Evolutionary conservation across 345 rosid genomes (phyloP).

Genomic region (Passiflora organensis): DNA sequence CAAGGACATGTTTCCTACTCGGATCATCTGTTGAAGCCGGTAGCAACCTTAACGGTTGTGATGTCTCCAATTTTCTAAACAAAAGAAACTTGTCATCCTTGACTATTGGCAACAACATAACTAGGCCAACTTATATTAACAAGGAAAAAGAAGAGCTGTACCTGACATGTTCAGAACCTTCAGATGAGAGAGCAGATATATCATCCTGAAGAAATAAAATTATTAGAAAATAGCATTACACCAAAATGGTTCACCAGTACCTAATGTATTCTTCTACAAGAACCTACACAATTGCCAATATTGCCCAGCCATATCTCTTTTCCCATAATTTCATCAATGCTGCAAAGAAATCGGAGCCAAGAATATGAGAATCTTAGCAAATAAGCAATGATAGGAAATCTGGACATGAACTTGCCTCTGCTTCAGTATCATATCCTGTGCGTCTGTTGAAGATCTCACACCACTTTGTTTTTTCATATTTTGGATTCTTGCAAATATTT

Average conservation of each 20-base stretch:
- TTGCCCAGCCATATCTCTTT: conserved; percentile 53
- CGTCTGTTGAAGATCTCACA: conserved; percentile 40
- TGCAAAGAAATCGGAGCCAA: conserved; percentile 37
- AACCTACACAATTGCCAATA: conserved; percentile 52
- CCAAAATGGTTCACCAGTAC: neutral
- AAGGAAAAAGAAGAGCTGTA: conserved; percentile 17
- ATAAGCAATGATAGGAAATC: conserved; percentile 7
- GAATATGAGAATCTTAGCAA: conserved; percentile 13
- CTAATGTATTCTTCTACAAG: conserved; percentile 3
- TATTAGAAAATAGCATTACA: conserved; percentile 13
- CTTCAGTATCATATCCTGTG: conserved; percentile 68
- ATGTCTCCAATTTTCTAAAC: conserved; percentile 59
- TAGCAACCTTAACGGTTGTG: conserved; percentile 66
- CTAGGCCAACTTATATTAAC: conserved; percentile 6
- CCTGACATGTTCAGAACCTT: conserved; percentile 55
- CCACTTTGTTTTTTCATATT: conserved; percentile 69
- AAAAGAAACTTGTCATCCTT: conserved; percentile 11
- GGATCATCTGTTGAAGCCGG: conserved; percentile 71
- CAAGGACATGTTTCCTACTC: conserved; percentile 60
- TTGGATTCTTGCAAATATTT: conserved; percentile 68
- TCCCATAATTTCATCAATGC: conserved; percentile 76
- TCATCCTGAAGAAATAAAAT: conserved; percentile 50
- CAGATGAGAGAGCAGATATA: conserved; percentile 41
- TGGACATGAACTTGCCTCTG: conserved; percentile 55
- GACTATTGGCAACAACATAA: no score